These are phyloP conservation scores for Backusella westeae DNA, from an alignment of 192 early-diverging fungal genomes.

Conservation along the genomic window DNA sequence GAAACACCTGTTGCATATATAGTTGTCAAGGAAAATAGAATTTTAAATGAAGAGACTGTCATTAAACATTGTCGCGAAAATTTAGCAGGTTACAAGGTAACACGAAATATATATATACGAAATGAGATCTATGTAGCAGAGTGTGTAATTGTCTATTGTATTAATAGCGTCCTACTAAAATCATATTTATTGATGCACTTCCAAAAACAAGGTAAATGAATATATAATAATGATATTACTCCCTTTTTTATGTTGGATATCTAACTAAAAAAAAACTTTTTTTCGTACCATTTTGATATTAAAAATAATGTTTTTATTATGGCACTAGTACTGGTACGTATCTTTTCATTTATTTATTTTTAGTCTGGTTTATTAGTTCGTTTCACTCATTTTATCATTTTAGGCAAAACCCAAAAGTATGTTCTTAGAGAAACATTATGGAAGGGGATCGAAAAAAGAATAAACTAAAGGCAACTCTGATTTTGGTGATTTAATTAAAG, in stretches of 20 bases:
- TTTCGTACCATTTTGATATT: neutral
- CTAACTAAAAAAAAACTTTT: neutral
- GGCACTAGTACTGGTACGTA: slow-evolving; percentile 10
- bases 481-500: neutral
- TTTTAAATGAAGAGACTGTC: slow-evolving; percentile 24
- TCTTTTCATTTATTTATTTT: neutral
- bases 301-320: neutral
- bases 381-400: neutral
- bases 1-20: slow-evolving; percentile 59
- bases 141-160: neutral
- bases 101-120: neutral
- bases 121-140: neutral
- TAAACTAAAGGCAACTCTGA: neutral
- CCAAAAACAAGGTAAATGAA: slow-evolving; percentile 18
- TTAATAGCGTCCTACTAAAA: slow-evolving; percentile 20
- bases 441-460: slow-evolving; percentile 3
- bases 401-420: slow-evolving; percentile 26
- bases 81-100: slow-evolving; percentile 56
- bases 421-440: slow-evolving; percentile 13
- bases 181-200: slow-evolving; percentile 11
- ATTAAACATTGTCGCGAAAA: slow-evolving; percentile 38
- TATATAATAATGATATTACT: neutral
- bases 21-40: slow-evolving; percentile 40
- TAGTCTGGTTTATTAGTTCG: neutral
- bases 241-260: neutral